Evolutionary conservation across 202 grass and related monocot genomes (phyloP), one percentile per base, ranked within the genome.

Genomic region (Panicum virgatum): DNA sequence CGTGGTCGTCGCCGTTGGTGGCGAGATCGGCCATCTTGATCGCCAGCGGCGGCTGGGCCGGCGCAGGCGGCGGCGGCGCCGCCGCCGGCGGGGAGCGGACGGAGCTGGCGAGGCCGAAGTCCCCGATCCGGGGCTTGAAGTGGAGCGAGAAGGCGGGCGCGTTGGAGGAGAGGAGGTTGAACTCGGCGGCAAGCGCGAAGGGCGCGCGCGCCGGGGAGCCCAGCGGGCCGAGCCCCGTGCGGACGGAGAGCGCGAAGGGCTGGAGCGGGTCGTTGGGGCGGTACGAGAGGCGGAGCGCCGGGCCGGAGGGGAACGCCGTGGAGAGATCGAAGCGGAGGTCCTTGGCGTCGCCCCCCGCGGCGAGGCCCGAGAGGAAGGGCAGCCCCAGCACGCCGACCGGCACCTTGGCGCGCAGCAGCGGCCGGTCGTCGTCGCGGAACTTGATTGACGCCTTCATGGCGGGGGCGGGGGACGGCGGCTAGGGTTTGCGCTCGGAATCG

Each of bases 371-470:
- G 70, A 93, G 69, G 85, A 99, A 99, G 5, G 96, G 93, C 11
- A 99, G 37, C 6, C 92, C 96, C 12, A 99, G 92, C 29, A 99
- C 88, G 61, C 91, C 84, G 54, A 99, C 79, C 2, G 96, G 96
- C 26, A 99, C 86, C 85, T 96, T 99, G 34, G 93, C 96, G 0
- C 93, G 91, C 39, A 99, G 56, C 73, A 96, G 70, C 14, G 91
- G 87, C 16, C 83, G 82, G 58, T 91, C 87, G 60, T 99, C 93
- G 59, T 99, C 96, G 52, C 89, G 89, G 88, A 99, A 96, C 85
- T 85, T 99, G 93, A 96, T 90, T 9, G 93, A 96, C 12, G 93
- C 93, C 91, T 99, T 99, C 96, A 99, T 99, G 37, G 75, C 45
- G 50, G 40, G 29, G 52, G 30, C 0, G n/a, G n/a, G n/a, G n/a